Evolutionary conservation across 495 filamentous ascomycete species (phyloP).

Genomic region (Penicillium flavigenum): DNA sequence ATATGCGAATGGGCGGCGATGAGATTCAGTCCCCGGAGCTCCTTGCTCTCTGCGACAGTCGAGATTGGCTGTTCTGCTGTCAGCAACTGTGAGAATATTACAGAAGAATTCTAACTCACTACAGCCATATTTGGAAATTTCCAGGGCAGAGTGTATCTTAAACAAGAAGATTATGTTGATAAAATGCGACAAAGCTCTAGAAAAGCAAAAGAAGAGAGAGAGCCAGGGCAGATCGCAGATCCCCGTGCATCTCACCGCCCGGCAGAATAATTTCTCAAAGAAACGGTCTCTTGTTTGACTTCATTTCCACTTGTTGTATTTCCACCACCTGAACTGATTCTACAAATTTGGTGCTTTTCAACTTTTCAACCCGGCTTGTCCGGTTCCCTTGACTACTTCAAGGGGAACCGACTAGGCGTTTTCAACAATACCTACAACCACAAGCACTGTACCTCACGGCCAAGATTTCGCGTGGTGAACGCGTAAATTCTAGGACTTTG

Average conservation of each 20-base stretch:
- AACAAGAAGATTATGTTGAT: conserved; percentile 5
- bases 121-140: conserved; percentile 37
- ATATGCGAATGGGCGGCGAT: conserved; percentile 99
- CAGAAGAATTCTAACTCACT: conserved; percentile 28
- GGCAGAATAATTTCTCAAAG: conserved; percentile 10
- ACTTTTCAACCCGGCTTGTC: background rate
- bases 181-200: conserved; percentile 16
- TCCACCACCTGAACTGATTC: background rate
- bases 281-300: background rate
- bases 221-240: conserved; percentile 18
- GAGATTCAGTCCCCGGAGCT: conserved; percentile 90
- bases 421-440: background rate
- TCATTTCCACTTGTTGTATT: background rate
- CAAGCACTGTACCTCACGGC: background rate
- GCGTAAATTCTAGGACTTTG: background rate
- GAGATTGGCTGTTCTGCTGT: conserved; percentile 67
- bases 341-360: background rate
- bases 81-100: conserved; percentile 3
- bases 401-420: background rate
- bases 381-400: background rate
- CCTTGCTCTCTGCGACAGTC: conserved; percentile 90
- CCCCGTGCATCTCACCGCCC: conserved; percentile 3
- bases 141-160: conserved; percentile 8
- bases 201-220: conserved; percentile 12
- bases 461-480: background rate